phyloP scores from a whole-genome alignment of 2,329 filamentous ascomycete species.

The Gyromitra esculenta region DNA sequence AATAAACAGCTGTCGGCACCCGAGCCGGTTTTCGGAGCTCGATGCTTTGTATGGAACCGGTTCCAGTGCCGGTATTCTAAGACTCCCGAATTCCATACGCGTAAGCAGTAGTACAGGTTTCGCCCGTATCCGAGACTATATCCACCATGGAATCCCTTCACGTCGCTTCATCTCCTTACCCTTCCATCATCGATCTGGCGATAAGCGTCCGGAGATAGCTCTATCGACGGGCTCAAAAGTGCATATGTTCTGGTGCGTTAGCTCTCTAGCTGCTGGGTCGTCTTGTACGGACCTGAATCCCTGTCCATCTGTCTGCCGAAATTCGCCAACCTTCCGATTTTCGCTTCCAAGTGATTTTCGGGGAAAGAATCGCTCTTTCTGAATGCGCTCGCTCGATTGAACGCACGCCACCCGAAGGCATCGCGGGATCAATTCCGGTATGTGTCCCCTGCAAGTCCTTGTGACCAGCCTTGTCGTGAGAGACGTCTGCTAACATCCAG shows the following conservation, averaged over 20 bases:
- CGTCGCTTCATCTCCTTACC: not conserved
- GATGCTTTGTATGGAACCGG: not conserved
- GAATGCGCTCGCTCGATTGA: conserved; percentile 19
- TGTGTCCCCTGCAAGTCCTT: not conserved
- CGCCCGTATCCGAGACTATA: not conserved
- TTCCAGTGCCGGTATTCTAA: not conserved
- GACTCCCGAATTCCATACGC: not conserved
- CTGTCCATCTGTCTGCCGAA: not conserved
- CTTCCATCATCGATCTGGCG: not conserved
- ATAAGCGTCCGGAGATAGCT: not conserved
- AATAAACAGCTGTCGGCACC: not conserved
- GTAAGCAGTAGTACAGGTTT: not conserved
- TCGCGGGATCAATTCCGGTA: conserved; percentile 5
- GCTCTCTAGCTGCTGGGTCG: not conserved
- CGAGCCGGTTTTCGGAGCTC: not conserved
- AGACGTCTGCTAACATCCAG: too few relatives aligned
- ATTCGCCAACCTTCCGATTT: not conserved
- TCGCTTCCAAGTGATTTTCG: not conserved
- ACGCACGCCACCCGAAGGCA: conserved; percentile 7
- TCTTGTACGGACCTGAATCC: not conserved
- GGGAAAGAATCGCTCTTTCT: not conserved
- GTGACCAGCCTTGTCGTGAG: not conserved
- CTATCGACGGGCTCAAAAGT: not conserved
- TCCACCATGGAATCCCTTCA: not conserved
- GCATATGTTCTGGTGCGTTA: not conserved